Evolutionary conservation across 169 alveolate genomes (phyloP).

Genomic region (Plasmodium sp.): DNA sequence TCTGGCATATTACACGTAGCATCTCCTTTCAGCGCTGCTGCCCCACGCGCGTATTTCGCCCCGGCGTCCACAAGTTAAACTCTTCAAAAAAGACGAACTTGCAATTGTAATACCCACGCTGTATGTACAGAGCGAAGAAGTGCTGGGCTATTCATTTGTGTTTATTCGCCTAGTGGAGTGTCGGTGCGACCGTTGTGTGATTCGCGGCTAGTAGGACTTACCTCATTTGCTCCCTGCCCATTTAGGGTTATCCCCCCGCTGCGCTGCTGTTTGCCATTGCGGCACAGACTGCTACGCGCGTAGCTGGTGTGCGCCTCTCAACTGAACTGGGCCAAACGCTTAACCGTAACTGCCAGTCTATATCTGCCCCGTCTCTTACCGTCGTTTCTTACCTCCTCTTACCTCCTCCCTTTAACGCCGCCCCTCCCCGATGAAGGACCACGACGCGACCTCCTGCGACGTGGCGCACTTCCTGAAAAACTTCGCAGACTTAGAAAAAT

Average conservation of each 20-base stretch:
- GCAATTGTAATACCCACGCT: background rate
- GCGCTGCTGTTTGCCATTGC: background rate
- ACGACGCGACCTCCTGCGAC: constrained; percentile 6
- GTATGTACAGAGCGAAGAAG: background rate
- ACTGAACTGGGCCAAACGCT: background rate
- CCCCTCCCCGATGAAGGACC: background rate
- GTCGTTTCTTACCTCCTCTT: background rate
- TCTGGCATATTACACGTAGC: background rate
- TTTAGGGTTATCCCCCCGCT: background rate
- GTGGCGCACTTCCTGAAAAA: constrained; percentile 48
- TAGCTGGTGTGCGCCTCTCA: background rate
- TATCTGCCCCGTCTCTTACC: background rate
- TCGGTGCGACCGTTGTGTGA: background rate
- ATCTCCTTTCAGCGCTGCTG: background rate
- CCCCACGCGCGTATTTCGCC: background rate
- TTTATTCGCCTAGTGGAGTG: background rate
- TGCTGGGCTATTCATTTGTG: background rate
- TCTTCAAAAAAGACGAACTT: background rate
- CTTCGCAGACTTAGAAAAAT: constrained; percentile 48
- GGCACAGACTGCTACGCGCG: background rate
- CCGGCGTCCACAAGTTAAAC: background rate
- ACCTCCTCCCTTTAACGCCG: background rate
- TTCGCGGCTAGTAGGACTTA: background rate
- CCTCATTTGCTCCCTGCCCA: background rate
- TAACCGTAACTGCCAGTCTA: background rate